A percentile compares a stretch with the other conserved stretches of the same genome.
These are phyloP conservation scores for Aspergillus piperis DNA, from an alignment of 2,329 filamentous ascomycete species.

Conservation along the genomic window DNA sequence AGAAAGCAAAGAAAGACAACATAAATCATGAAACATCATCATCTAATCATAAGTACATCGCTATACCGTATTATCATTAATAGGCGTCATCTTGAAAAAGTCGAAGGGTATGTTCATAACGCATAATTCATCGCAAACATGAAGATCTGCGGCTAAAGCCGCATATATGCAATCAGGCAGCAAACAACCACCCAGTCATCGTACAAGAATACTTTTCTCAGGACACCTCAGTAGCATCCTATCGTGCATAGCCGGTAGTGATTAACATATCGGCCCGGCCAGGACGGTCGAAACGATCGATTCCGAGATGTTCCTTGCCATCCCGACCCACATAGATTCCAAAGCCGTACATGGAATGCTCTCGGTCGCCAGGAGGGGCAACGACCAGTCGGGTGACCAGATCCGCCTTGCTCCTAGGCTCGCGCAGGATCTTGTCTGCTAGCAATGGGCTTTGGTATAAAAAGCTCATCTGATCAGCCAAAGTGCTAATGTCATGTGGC, in stretches of 20 bases:
- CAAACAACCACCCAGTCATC: background rate
- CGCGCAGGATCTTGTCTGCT: slow-evolving; percentile 71
- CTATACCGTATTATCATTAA: slow-evolving; percentile 19
- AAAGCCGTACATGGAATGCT: slow-evolving; percentile 55
- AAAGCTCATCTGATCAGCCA: slow-evolving; percentile 78
- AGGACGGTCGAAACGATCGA: slow-evolving; percentile 56
- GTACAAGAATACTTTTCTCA: too few species aligned
- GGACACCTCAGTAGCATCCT: background rate
- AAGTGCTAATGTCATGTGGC: slow-evolving; percentile 70
- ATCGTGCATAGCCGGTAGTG: slow-evolving; percentile 35
- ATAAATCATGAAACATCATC: background rate
- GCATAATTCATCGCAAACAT: background rate
- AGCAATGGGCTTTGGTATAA: slow-evolving; percentile 71
- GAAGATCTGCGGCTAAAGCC: background rate
- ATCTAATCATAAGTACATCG: slow-evolving; percentile 6
- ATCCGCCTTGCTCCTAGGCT: slow-evolving; percentile 66
- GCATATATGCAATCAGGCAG: background rate
- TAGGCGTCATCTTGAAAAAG: background rate
- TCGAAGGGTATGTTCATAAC: slow-evolving; percentile 3
- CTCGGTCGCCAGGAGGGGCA: slow-evolving; percentile 44
- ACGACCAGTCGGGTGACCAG: slow-evolving; percentile 68
- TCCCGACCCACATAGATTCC: slow-evolving; percentile 60
- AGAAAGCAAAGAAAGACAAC: background rate
- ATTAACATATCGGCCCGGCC: slow-evolving; percentile 48
- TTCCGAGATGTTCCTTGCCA: slow-evolving; percentile 60